Conservation (phyloP, 768 basidiomycete genomes). For the Leccinum broughii region DNA sequence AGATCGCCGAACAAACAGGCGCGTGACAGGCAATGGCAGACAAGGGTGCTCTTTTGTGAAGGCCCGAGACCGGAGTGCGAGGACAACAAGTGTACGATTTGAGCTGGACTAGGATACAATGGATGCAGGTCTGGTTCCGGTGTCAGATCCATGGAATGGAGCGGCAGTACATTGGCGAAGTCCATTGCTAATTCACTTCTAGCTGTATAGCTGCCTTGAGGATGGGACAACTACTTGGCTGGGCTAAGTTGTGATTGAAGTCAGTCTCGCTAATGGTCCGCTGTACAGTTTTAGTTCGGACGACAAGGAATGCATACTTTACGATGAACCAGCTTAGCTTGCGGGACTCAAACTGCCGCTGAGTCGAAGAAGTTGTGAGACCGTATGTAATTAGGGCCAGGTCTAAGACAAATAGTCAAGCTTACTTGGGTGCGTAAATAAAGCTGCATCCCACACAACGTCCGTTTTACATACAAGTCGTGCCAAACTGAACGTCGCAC, state of each 20-base stretch:
- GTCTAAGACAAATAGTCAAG: neutral
- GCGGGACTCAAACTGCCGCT: slow-evolving; percentile 3
- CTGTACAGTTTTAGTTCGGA: neutral
- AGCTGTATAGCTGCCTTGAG: slow-evolving; percentile 6
- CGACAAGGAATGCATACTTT: slow-evolving; percentile 13
- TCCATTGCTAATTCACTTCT: slow-evolving; percentile 28
- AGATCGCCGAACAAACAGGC: slow-evolving; percentile 81
- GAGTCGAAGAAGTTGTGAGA: slow-evolving; percentile 9
- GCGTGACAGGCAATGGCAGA: slow-evolving; percentile 71
- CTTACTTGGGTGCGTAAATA: neutral
- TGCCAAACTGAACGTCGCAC: neutral
- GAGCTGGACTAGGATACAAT: slow-evolving; percentile 65
- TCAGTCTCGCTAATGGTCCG: slow-evolving; percentile 9
- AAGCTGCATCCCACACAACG: neutral
- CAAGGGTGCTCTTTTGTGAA: slow-evolving; percentile 66
- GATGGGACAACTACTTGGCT: slow-evolving; percentile 8
- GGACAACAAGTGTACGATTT: slow-evolving; percentile 64
- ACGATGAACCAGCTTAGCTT: slow-evolving; percentile 8
- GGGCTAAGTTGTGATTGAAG: slow-evolving; percentile 6
- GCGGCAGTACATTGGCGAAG: slow-evolving; percentile 24
- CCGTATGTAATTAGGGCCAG: slow-evolving; percentile 1
- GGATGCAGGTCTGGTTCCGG: slow-evolving; percentile 83
- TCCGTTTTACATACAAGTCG: neutral
- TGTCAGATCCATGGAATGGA: slow-evolving; percentile 51
- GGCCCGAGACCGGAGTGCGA: slow-evolving; percentile 67